Evolutionary conservation across 805 yeast genomes (phyloP).

Genomic region (Yarrowia sp.): DNA sequence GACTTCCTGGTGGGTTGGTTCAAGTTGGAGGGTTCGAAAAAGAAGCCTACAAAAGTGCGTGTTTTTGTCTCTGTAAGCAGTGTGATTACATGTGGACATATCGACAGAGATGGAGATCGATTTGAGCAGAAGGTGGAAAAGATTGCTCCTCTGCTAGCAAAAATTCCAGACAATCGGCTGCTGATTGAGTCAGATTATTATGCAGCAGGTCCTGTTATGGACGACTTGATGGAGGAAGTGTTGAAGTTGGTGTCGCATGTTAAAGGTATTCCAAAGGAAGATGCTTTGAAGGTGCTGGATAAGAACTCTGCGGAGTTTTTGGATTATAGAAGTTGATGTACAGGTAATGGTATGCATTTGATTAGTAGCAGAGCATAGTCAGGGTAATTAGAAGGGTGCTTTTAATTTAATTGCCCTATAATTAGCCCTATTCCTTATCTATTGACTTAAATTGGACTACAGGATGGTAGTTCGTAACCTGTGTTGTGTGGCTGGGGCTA

Average conservation of each 20-base stretch:
- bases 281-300: neutral
- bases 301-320: neutral
- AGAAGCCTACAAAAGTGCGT: conserved; percentile 28
- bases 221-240: conserved; percentile 28
- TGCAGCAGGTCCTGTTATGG: conserved; percentile 37
- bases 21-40: conserved; percentile 28
- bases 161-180: conserved; percentile 42
- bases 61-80: conserved; percentile 55
- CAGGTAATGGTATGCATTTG: too few relatives aligned
- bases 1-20: conserved; percentile 47
- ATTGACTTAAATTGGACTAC: too few relatives aligned
- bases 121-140: conserved; percentile 14
- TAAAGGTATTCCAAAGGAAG: neutral
- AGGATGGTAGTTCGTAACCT: too few relatives aligned
- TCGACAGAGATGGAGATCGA: conserved; percentile 30
- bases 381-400: too few relatives aligned
- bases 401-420: too few relatives aligned
- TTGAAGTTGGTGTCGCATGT: conserved; percentile 6
- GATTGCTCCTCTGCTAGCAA: conserved; percentile 33
- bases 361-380: too few relatives aligned
- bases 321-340: neutral
- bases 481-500: too few relatives aligned
- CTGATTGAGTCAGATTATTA: conserved; percentile 56
- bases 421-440: too few relatives aligned
- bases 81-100: conserved; percentile 39